Evolutionary conservation across 352 stramenopile genomes (phyloP).

Genomic region (Aphanomyces astaci): DNA sequence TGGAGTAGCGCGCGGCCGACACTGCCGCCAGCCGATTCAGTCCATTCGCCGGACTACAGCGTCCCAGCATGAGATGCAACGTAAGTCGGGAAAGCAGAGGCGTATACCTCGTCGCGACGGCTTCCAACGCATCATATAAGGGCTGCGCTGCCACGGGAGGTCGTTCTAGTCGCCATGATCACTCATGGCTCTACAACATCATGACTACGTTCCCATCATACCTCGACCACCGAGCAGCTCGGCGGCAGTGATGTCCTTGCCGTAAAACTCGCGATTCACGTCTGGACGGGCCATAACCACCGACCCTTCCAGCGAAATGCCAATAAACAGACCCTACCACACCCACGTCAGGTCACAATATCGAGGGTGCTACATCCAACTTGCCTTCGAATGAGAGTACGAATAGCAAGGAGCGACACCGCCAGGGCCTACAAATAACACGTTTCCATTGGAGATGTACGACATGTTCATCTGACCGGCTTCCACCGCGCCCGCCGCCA

Average conservation of each 20-base stretch:
- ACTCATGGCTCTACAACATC: not conserved
- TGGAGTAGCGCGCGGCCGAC: not conserved
- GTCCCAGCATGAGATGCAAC: not conserved
- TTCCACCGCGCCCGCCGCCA: constrained; percentile 63
- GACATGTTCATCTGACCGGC: constrained; percentile 33
- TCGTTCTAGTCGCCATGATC: constrained; percentile 34
- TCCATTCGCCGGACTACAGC: constrained; percentile 48
- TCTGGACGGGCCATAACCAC: constrained; percentile 81
- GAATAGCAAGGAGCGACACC: constrained; percentile 83
- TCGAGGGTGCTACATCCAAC: not conserved
- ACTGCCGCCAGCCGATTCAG: constrained; percentile 33
- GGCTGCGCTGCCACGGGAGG: constrained; percentile 72
- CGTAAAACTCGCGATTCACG: constrained; percentile 92
- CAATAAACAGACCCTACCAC: constrained; percentile 68
- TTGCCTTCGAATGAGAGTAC: constrained; percentile 80
- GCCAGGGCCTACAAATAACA: constrained; percentile 29
- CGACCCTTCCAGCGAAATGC: constrained; percentile 85
- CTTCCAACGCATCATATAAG: constrained; percentile 77
- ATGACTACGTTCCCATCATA: not conserved
- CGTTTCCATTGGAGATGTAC: not conserved
- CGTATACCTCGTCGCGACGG: constrained; percentile 55
- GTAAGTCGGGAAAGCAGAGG: not conserved
- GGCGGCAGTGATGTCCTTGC: constrained; percentile 48
- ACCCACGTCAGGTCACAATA: not conserved
- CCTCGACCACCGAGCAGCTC: constrained; percentile 59